Conservation (phyloP, 176 grass and related monocot genomes). For the Ensete ventricosum region DNA sequence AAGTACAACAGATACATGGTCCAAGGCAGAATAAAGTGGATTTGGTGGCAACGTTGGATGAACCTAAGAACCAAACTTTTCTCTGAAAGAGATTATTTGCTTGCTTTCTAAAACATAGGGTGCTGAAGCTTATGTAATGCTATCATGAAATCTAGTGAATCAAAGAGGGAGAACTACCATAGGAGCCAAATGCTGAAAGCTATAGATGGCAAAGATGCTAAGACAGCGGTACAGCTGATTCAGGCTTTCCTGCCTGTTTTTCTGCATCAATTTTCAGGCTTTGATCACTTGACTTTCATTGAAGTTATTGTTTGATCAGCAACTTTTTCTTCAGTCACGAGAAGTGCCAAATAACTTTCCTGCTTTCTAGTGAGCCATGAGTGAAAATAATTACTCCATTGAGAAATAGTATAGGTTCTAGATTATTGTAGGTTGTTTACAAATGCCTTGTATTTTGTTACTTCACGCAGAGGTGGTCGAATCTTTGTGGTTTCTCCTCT, state of each 20-base stretch:
- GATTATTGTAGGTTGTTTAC: background rate
- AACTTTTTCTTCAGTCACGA: background rate
- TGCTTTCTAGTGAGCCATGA: background rate
- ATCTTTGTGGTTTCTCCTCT: background rate
- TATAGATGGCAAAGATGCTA: background rate
- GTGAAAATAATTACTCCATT: background rate
- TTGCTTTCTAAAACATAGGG: background rate
- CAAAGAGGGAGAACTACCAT: background rate
- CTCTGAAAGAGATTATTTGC: background rate
- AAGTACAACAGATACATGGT: constrained; percentile 15
- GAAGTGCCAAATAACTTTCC: background rate
- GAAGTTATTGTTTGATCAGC: background rate
- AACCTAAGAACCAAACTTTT: background rate
- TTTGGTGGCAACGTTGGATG: background rate
- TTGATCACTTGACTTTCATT: background rate
- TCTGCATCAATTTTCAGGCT: background rate
- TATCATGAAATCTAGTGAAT: background rate
- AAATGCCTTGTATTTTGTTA: background rate
- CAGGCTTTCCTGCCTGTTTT: background rate
- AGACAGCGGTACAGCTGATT: background rate
- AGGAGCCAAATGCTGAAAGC: background rate
- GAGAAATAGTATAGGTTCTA: background rate
- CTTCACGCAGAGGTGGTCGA: background rate
- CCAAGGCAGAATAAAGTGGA: constrained; percentile 3
- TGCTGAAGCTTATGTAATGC: background rate